phyloP scores from a whole-genome alignment of 139 green algal species.

The Ettlia oleoabundans region DNA sequence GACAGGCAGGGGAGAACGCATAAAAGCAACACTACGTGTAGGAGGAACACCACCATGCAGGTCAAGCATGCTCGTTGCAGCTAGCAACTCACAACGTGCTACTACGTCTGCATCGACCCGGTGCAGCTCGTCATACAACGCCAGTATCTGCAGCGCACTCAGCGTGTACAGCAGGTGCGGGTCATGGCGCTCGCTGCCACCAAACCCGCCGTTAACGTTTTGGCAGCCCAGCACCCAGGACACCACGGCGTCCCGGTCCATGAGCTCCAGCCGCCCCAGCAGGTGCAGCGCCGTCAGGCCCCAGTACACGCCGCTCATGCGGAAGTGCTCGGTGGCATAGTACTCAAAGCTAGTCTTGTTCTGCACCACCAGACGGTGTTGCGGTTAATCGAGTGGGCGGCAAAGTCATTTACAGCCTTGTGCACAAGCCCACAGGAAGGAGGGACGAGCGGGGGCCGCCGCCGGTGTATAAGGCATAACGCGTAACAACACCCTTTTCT shows the following conservation, averaged over 20 bases:
- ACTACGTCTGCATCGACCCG: conserved; percentile 77
- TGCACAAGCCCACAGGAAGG: too few relatives aligned
- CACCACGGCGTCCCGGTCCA: conserved; percentile 67
- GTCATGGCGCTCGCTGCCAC: conserved; percentile 89
- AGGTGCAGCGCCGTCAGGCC: conserved; percentile 90
- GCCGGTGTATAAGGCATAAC: too few relatives aligned
- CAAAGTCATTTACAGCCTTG: not conserved
- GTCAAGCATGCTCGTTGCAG: too few relatives aligned
- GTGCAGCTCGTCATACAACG: conserved; percentile 84
- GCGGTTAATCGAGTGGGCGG: not conserved
- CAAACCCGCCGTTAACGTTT: conserved; percentile 81
- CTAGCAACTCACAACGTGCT: conserved; percentile 61
- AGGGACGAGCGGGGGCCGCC: not conserved
- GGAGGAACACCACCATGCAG: too few relatives aligned
- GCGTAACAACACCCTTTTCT: too few relatives aligned
- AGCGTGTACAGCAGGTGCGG: conserved; percentile 96
- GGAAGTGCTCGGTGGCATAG: conserved; percentile 95
- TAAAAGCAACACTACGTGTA: too few relatives aligned
- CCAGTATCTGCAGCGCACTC: conserved; percentile 91
- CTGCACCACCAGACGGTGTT: conserved; percentile 40
- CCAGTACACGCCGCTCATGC: conserved; percentile 98
- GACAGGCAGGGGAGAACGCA: too few relatives aligned
- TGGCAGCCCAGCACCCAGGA: conserved; percentile 79
- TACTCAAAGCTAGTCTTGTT: conserved; percentile 68
- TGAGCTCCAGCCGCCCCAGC: conserved; percentile 67